Base-by-base conservation (phyloP, 169 alveolate species). In the Cryptosporidium tyzzeri region DNA sequence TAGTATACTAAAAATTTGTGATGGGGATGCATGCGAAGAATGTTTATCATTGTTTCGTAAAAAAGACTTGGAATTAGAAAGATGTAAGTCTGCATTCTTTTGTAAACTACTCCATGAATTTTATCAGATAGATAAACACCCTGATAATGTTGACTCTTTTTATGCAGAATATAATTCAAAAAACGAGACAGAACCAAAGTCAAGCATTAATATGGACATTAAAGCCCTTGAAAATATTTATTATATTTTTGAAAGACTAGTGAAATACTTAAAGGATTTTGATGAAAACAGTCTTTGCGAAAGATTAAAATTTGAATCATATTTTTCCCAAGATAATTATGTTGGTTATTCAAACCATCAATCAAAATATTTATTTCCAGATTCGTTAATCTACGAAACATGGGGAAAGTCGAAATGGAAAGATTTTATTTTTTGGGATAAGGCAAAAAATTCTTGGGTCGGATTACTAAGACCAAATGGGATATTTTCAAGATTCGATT, bases 391-490 rank as follows among this genome's bases (percentile, higher is more conserved):
- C 26, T 62, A 62, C 62, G 89, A 80, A 21, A 65, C 37, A 9
- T 80, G 89, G 89, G 70, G n/a, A 65, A 62, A 80, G 5, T 80
- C 89, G 6, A 80, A 39, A 65, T 80, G 89, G 89, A 80, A 58
- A 29, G 75, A 80, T 80, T 62, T 80, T 21, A 80, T 80, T 3
- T 62, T 37, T 62, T 80, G 89, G 89, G 75, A 80, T 26, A 21
- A 80, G 21, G 12, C 8, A 14, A 62, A 62, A 37, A 80, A 44
- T 39, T 37, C 80, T 59, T 80, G 89, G 89, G 69, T 65, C 9
- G 89, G 80, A 62, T 29, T 65, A 29, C 59, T 80, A 5, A 80
- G 44, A 67, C 75, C 89, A 8, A 80, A 80, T 62, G 89, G 89
- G 62, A 37, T 80, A 14, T 23, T 45, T 18, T 80, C 55, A 12